phyloP scores from a whole-genome alignment of 306 rosid genomes.

The Parietaria judaica region DNA sequence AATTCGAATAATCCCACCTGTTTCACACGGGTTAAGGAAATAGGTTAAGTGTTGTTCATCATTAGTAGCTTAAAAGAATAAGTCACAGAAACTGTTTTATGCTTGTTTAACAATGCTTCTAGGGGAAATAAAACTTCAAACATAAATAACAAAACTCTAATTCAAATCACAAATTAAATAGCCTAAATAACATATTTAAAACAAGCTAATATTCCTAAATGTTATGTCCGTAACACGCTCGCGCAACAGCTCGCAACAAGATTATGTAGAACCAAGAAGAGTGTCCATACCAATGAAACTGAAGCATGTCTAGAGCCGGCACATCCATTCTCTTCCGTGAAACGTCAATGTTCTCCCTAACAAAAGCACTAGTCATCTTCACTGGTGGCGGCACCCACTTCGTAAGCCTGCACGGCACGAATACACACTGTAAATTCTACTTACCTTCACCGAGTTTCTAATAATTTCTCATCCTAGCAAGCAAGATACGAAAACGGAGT shows the following conservation, averaged over 20 bases:
- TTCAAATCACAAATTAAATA: no score
- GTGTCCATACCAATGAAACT: conserved; percentile 71
- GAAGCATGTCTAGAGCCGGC: conserved; percentile 93
- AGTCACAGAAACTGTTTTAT: background rate
- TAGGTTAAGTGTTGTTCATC: no score
- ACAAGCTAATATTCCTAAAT: no score
- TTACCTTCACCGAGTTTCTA: background rate
- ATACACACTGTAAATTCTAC: conserved; percentile 1
- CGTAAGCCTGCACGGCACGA: conserved; percentile 63
- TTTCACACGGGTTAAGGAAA: background rate
- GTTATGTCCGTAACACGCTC: no score
- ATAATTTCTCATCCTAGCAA: background rate
- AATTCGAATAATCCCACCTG: conserved; percentile 94
- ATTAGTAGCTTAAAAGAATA: conserved; percentile 15
- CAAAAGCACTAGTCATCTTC: conserved; percentile 85
- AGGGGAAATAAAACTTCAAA: background rate
- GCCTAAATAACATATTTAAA: no score
- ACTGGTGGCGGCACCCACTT: conserved; percentile 99
- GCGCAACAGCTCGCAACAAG: no score
- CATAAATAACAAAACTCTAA: no score
- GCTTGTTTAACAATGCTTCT: background rate
- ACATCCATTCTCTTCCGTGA: conserved; percentile 97
- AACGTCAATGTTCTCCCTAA: conserved; percentile 70
- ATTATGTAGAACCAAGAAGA: no score
- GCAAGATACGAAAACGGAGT: background rate